Evolutionary conservation across 805 yeast species (phyloP), one percentile per base, ranked within the genome.

Genomic region (Zygotorulaspora chibaensis): DNA sequence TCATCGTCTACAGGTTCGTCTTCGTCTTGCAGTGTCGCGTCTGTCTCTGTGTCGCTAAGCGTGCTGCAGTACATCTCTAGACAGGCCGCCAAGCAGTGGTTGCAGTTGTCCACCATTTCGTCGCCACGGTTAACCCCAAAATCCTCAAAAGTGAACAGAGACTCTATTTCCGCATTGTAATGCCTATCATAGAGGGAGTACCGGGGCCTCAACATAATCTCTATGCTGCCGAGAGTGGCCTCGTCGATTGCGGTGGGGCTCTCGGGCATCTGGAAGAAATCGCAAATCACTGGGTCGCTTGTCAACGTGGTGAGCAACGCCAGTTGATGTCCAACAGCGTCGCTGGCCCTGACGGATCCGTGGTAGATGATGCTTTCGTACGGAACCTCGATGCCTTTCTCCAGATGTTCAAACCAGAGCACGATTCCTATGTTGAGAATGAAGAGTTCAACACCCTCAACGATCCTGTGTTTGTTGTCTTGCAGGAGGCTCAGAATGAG

Each of bases 121-220:
- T 69, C 70, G 3, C 74, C 74, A 47, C 68, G 59, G 44, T 70
- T 70, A 12, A 63, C 55, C 0, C 75, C 75, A 55, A 69, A 70
- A 46, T 59, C 59, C 15, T 57, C 60, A 50, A 60, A 64, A 0
- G 67, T 66, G 54, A 71, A 71, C 9, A 71, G 50, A 3, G 56
- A 54, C 34, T 71, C 74, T 3, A 66, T 58, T 10, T 58, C 52
- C 6, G 61, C 56, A 46, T 65, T 67, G 42, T 63, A 66, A 43
- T 62, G 66, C 35, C 72, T 56, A 29, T 70, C 74, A 43, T 56
- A 58, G 42, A 65, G 67, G 1, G 62, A 58, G 42, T 59, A 65
- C 34, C 56, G 60, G n/a, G 74, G 74, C 6, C 57, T 46, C n/a
- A 71, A 51, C n/a, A 57, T 50, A 11, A 71, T 45, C 46, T 69